Percentiles rank a stretch among this genome's conserved stretches.
phyloP scores from a whole-genome alignment of 495 filamentous ascomycete genomes.

The Tuber melanosporum region DNA sequence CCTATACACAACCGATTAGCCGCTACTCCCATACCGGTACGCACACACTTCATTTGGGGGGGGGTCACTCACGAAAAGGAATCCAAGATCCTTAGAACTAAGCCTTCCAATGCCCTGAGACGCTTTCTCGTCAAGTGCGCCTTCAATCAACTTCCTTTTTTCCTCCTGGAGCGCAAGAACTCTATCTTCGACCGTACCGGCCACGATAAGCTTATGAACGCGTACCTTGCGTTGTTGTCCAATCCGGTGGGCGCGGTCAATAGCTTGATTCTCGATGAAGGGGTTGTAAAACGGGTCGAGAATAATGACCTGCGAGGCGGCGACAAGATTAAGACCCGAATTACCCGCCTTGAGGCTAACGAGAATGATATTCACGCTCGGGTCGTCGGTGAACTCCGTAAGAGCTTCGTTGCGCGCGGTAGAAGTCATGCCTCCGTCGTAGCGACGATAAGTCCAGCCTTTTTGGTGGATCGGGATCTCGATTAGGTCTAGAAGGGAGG shows the following conservation, averaged over 20 bases:
- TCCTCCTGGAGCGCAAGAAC: slow-evolving; percentile 78
- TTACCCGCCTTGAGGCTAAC: slow-evolving; percentile 89
- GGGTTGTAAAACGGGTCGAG: slow-evolving; percentile 97
- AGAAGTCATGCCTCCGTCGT: slow-evolving; percentile 77
- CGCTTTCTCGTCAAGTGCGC: slow-evolving; percentile 75
- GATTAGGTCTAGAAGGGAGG: slow-evolving; percentile 81
- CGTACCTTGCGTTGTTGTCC: slow-evolving; percentile 69
- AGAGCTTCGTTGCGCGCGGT: slow-evolving; percentile 65
- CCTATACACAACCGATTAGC: background rate
- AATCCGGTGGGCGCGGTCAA: slow-evolving; percentile 88
- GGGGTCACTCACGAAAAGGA: slow-evolving; percentile 58
- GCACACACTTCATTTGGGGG: background rate
- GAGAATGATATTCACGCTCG: slow-evolving; percentile 66
- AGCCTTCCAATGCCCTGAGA: slow-evolving; percentile 58
- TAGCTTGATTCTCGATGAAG: slow-evolving; percentile 87
- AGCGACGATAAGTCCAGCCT: slow-evolving; percentile 62
- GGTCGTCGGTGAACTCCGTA: slow-evolving; percentile 61
- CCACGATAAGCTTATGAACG: slow-evolving; percentile 72
- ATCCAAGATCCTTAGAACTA: slow-evolving; percentile 58
- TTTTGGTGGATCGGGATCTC: slow-evolving; percentile 72
- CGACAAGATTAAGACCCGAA: slow-evolving; percentile 78
- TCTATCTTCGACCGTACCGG: slow-evolving; percentile 80
- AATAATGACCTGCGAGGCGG: slow-evolving; percentile 83
- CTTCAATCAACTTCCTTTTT: slow-evolving; percentile 71
- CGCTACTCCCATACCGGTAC: background rate